phyloP scores from a whole-genome alignment of 345 rosid species.

The Kandelia obovata region DNA sequence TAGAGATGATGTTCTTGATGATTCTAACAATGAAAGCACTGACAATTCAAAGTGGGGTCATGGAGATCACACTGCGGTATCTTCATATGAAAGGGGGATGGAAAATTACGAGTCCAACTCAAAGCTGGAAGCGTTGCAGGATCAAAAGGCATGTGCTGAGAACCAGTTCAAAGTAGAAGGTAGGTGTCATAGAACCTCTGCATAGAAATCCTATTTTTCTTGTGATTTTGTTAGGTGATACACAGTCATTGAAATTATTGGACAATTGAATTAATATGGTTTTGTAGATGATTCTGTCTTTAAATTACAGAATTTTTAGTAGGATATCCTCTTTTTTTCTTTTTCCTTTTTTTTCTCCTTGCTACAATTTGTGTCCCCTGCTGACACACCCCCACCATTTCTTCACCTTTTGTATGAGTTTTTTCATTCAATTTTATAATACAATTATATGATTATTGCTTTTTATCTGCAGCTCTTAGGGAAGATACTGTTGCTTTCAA shows the following conservation, averaged over 20 bases:
- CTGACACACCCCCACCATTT: too few species aligned
- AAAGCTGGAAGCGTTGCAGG: constrained; percentile 28
- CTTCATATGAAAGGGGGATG: constrained; percentile 31
- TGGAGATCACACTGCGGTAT: constrained; percentile 27
- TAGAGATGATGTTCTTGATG: constrained; percentile 62
- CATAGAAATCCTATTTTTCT: constrained; percentile 8
- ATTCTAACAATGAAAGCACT: constrained; percentile 42
- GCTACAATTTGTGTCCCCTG: neutral
- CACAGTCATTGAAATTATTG: neutral
- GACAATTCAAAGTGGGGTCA: constrained; percentile 35
- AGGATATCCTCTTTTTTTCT: neutral
- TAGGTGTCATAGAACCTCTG: constrained; percentile 11
- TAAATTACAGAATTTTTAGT: neutral
- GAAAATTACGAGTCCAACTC: constrained; percentile 25
- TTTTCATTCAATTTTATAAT: neutral
- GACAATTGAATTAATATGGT: neutral
- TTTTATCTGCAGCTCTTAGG: constrained; percentile 45
- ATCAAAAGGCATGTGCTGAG: constrained; percentile 35
- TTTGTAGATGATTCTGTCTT: neutral
- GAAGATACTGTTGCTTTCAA: constrained; percentile 43
- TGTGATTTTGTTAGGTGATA: constrained; percentile 14
- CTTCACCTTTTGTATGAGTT: too few species aligned
- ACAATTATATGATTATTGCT: constrained; percentile 3
- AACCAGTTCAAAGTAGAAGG: constrained; percentile 56
- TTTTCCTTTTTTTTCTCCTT: neutral